A percentile compares a stretch with the other conserved stretches of the same genome.
These are phyloP conservation scores for Alternaria angustiovoidea DNA, from an alignment of 2,329 filamentous ascomycete genomes.

Conservation along the genomic window DNA sequence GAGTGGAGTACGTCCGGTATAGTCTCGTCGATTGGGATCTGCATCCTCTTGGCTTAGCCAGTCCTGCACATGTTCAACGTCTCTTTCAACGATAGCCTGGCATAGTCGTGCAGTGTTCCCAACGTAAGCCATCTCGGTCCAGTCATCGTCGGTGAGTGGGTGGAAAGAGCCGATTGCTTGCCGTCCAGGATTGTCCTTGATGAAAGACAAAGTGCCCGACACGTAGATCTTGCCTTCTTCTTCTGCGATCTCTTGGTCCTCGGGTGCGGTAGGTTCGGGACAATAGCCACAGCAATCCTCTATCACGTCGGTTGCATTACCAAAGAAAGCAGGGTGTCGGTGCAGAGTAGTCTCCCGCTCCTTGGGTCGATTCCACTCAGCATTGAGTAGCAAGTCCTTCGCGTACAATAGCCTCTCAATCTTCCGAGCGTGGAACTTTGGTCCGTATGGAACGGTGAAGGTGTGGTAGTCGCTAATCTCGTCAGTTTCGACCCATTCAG, in stretches of 20 bases:
- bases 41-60: slow-evolving; percentile 74
- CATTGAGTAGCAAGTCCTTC: slow-evolving; percentile 81
- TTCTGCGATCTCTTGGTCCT: slow-evolving; percentile 75
- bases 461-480: slow-evolving; percentile 80
- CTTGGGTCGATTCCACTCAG: slow-evolving; percentile 80
- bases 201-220: slow-evolving; percentile 74
- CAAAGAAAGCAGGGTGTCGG: slow-evolving; percentile 86
- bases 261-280: slow-evolving; percentile 71
- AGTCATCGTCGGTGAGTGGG: slow-evolving; percentile 81
- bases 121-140: slow-evolving; percentile 91
- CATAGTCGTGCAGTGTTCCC: slow-evolving; percentile 80
- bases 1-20: slow-evolving; percentile 73
- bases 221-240: slow-evolving; percentile 80
- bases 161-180: slow-evolving; percentile 79
- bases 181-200: slow-evolving; percentile 82
- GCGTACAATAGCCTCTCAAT: slow-evolving; percentile 86
- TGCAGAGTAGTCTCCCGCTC: slow-evolving; percentile 81
- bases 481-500: slow-evolving; percentile 81
- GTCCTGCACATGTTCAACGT: slow-evolving; percentile 73
- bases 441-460: slow-evolving; percentile 71
- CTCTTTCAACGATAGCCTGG: slow-evolving; percentile 79
- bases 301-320: slow-evolving; percentile 73
- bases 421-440: slow-evolving; percentile 64
- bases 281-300: slow-evolving; percentile 84
- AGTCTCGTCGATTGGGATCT: slow-evolving; percentile 72